Base-by-base conservation (phyloP, 495 filamentous ascomycete genomes). In the Penicillium fimorum region DNA sequence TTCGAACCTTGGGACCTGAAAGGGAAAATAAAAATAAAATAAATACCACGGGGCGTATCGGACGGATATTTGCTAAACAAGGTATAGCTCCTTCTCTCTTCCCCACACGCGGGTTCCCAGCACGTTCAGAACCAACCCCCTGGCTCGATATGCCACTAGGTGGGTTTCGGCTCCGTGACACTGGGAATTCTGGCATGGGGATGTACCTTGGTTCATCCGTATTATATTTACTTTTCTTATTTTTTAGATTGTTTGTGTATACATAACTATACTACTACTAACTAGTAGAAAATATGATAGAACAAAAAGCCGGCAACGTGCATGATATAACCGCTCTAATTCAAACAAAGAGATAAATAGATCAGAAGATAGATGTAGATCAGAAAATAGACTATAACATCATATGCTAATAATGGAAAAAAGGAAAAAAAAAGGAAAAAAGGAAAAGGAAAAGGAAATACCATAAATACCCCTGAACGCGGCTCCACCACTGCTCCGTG, bases 141-240 rank as follows among this genome's bases (percentile, higher is more conserved):
- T 52, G 37, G 27, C 27, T 17, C 45, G 50, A 52, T 32, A 42
- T 24, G 50, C 24, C 15, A 18, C 13, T 30, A 52, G 27, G 35
- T 52, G 24, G 44, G 56, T 57, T 59, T 62, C 59, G 59, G 55
- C 17, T 59, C 59, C 62, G 52, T 50, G 18, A 54, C 20, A 22
- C 44, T 62, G 52, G 59, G 55, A 53, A 24, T 17, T 15, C 13
- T 45, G 12, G 15, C 33, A 35, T 35, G 33, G 32, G 25, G 37
- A 30, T 22, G 20, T 12, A 47, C 25, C 27, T 22, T 35, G 44
- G 22, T 22, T 24, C 20, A 12, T 15, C 9, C 12, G 6, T 18
- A 32, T 30, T n/a, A 2, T 30, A 18, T 47, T 18, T 43, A 17
- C 18, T 12, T 30, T 38, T 17, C 32, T 15, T 24, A n/a, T 50